Percentiles rank a stretch among this genome's conserved stretches.
phyloP scores from a whole-genome alignment of 1,284 basidiomycete species.

The Dichomitus squalens region DNA sequence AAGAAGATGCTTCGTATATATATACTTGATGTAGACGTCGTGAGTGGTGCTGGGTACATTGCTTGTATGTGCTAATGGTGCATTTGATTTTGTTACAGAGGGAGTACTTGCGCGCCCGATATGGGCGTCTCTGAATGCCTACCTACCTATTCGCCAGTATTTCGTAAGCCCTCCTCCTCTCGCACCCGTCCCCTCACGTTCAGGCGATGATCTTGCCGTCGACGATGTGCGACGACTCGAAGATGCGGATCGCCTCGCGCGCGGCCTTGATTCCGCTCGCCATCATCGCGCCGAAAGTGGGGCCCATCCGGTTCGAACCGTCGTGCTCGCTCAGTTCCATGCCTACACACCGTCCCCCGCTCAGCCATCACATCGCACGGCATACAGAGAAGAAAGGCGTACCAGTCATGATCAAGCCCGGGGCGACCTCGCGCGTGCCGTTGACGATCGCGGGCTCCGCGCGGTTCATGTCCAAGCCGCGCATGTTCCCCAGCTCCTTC shows the following conservation, averaged over 20 bases:
- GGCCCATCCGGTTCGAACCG: conserved; percentile 76
- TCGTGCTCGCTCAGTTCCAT: conserved; percentile 89
- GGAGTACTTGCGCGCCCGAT: too few relatives aligned
- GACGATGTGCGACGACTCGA: conserved; percentile 60
- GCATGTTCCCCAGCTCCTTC: conserved; percentile 83
- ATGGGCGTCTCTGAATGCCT: too few relatives aligned
- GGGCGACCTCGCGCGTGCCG: conserved; percentile 78
- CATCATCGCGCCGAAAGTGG: conserved; percentile 85
- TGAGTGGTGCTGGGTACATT: conserved; percentile 6
- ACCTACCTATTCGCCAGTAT: too few relatives aligned
- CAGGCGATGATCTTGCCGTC: conserved; percentile 68
- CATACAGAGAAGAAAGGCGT: conserved; percentile 25
- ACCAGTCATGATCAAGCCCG: conserved; percentile 80
- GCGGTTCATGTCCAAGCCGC: conserved; percentile 77
- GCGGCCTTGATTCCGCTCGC: conserved; percentile 80
- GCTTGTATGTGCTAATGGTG: background rate
- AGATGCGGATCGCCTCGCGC: conserved; percentile 68
- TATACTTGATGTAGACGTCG: too few relatives aligned
- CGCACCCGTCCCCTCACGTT: conserved; percentile 13
- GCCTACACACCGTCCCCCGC: conserved; percentile 40
- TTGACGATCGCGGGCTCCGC: conserved; percentile 80
- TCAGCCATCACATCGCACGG: background rate
- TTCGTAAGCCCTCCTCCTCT: too few relatives aligned
- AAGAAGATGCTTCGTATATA: background rate
- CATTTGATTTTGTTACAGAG: background rate